phyloP scores from a whole-genome alignment of 441 rosid species.

The Omphalea diandra region DNA sequence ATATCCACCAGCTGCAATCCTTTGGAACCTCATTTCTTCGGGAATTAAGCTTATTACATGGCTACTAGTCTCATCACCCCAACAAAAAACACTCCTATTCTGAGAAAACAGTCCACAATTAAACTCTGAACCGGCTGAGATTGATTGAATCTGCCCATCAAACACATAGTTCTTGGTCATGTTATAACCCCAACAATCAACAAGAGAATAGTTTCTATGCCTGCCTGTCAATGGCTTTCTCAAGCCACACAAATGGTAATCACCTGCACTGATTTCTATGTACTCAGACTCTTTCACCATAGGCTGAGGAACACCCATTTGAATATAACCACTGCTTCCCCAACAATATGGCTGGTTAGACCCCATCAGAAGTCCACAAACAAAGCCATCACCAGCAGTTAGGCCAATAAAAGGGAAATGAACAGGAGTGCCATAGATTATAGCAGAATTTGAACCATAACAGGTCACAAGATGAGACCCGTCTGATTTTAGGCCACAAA shows the following conservation, averaged over 20 bases:
- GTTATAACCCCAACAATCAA: constrained; percentile 99
- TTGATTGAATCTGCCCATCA: constrained; percentile 69
- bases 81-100: constrained; percentile 74
- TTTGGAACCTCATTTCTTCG: constrained; percentile 61
- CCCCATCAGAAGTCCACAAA: constrained; percentile 82
- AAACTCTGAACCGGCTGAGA: constrained; percentile 90
- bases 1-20: constrained; percentile 92
- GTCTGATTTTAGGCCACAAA: constrained; percentile 84
- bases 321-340: constrained; percentile 87
- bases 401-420: constrained; percentile 78
- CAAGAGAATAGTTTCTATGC: constrained; percentile 44
- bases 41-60: constrained; percentile 76
- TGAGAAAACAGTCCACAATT: constrained; percentile 76
- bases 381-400: constrained; percentile 92
- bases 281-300: constrained; percentile 79
- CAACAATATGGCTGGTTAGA: constrained; percentile 95
- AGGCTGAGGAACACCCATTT: constrained; percentile 98
- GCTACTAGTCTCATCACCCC: constrained; percentile 97
- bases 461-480: constrained; percentile 84
- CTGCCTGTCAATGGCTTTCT: constrained; percentile 77
- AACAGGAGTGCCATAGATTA: constrained; percentile 77
- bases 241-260: constrained; percentile 93
- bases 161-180: constrained; percentile 81
- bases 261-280: constrained; percentile 89
- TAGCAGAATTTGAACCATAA: constrained; percentile 86